Conservation (phyloP, 768 basidiomycete genomes). For the Chalciporus chontae region DNA sequence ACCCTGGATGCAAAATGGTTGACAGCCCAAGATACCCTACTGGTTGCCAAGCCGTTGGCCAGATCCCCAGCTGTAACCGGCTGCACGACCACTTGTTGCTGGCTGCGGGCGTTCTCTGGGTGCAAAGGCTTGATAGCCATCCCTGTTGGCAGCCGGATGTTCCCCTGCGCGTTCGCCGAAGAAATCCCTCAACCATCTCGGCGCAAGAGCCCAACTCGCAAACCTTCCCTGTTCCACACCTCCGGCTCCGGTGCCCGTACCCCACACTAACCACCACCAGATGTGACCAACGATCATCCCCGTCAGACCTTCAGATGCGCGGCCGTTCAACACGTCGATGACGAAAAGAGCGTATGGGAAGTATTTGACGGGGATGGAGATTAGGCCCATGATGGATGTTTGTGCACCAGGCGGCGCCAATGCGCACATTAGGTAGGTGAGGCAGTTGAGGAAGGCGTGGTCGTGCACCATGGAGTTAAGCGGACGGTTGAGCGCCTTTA, state of each 20-base stretch:
- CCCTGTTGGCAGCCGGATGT: constrained; percentile 34
- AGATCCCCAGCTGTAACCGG: constrained; percentile 50
- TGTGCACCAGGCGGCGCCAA: constrained; percentile 64
- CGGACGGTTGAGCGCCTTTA: constrained; percentile 58
- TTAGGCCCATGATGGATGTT: constrained; percentile 75
- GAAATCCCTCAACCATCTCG: constrained; percentile 51
- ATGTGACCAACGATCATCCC: constrained; percentile 76
- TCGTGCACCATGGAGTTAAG: constrained; percentile 53
- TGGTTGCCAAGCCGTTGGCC: constrained; percentile 48
- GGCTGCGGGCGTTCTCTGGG: constrained; percentile 39
- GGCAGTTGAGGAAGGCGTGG: constrained; percentile 60
- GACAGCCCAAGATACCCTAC: constrained; percentile 6
- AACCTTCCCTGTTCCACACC: constrained; percentile 37
- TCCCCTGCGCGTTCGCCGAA: constrained; percentile 40
- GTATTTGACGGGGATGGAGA: constrained; percentile 69
- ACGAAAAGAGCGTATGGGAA: constrained; percentile 72
- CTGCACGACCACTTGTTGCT: constrained; percentile 15
- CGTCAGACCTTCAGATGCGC: constrained; percentile 56
- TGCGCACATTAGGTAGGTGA: constrained; percentile 65
- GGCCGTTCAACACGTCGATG: constrained; percentile 66
- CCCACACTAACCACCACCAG: constrained; percentile 78
- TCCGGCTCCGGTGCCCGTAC: constrained; percentile 38
- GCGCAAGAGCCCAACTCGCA: constrained; percentile 46
- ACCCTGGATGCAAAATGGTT: not conserved
- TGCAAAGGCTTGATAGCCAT: constrained; percentile 57